These are phyloP conservation scores for Citrus cavaleriei DNA, from an alignment of 345 rosid species.

Conservation along the genomic window DNA sequence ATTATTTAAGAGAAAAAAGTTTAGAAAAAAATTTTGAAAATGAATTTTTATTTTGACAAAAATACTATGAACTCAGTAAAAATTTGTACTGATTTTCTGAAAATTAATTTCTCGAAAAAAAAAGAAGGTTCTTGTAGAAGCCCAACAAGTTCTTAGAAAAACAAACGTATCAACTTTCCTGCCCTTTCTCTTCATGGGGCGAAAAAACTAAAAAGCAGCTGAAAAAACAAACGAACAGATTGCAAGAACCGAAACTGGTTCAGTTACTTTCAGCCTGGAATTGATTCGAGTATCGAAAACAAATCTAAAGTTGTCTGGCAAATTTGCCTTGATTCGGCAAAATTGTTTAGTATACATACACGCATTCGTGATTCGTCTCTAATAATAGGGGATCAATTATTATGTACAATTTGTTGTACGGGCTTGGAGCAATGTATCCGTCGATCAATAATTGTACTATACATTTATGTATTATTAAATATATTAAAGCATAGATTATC, in stretches of 20 bases:
- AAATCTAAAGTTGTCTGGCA: neutral
- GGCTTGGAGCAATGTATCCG: neutral
- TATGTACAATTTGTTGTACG: conserved; percentile 4
- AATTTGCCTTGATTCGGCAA: neutral
- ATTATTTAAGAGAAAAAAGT: too few species aligned
- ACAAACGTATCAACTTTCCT: neutral
- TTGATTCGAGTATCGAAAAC: neutral
- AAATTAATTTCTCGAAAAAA: too few species aligned
- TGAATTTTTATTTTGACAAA: too few species aligned
- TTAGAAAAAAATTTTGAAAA: too few species aligned
- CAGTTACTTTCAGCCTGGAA: neutral
- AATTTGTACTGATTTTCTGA: too few species aligned
- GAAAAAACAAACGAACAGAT: neutral
- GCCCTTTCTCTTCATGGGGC: neutral
- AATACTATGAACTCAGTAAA: too few species aligned
- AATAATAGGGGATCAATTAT: neutral
- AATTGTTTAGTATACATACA: neutral
- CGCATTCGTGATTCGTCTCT: neutral
- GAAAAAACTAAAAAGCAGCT: too few species aligned
- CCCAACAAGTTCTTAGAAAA: neutral
- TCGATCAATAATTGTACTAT: neutral
- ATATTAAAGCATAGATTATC: neutral
- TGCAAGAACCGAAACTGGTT: neutral
- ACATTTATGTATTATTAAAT: neutral
- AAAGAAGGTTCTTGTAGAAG: neutral